Base-by-base conservation (phyloP, 2,329 filamentous ascomycete species). In the Tolypocladium sp. region DNA sequence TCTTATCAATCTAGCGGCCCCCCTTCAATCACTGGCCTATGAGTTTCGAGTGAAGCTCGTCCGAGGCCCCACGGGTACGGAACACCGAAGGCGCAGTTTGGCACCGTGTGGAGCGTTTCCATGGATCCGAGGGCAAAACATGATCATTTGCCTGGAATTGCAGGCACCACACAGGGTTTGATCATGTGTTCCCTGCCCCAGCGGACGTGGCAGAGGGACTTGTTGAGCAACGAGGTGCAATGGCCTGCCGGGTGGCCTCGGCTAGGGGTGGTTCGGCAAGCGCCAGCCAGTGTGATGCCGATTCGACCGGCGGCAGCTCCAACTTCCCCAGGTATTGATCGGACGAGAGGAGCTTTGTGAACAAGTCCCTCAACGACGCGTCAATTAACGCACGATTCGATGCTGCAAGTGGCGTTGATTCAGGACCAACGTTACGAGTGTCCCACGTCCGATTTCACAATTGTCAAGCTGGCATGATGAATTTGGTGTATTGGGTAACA, bases 21-120 rank as follows among this genome's bases (percentile, higher is more conserved):
- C 35, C 37, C 27, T 44, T 30, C 22, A 9, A 8, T 30, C 22
- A 12, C 37, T 38, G 40, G 27, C 54, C 54, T 44, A 56, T 44
- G 54, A 57, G 67, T 56, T 58, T 67, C 40, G 38, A 52, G 58
- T 38, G 55, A 63, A 56, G 41, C 55, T 56, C 40, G 15, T 33
- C 20, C 55, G 27, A 22, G 22, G 55, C 55, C 30, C 55, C 55
- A 56, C 55, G 30, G 4, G 9, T 10, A 30, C 20, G 17, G 55
- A 46, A 41, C 55, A 22, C 20, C 41, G 41, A 61, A 52, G 60
- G 46, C 61, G 53, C 59, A 72, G 49, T 67, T 70, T 73, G 61
- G 65, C 71, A 73, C 71, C 65, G 67, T 71, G 70, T 71, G 71
- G 69, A 57, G 63, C 60, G 33, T 22, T 56, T 22, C 52, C 41